These are phyloP conservation scores for Moringa oleifera DNA, from an alignment of 345 rosid species.

Conservation along the genomic window DNA sequence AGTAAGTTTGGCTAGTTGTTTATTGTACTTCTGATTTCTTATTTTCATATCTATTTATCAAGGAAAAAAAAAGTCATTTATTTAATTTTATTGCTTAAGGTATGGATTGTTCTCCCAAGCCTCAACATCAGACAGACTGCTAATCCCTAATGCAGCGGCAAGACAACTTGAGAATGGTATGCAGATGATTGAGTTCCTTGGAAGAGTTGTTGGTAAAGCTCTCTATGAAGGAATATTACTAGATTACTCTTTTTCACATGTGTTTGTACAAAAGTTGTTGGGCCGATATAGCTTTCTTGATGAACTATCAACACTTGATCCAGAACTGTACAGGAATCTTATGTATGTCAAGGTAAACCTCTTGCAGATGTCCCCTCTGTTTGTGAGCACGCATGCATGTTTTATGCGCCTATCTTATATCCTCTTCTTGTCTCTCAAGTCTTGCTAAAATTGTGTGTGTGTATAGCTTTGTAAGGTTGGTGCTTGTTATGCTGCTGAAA, in stretches of 20 bases:
- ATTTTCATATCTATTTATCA: slow-evolving; percentile 9
- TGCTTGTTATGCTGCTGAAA: too few species aligned
- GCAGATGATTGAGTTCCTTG: slow-evolving; percentile 95
- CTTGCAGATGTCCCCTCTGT: slow-evolving; percentile 6
- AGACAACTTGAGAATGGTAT: slow-evolving; percentile 77
- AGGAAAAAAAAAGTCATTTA: slow-evolving; percentile 1
- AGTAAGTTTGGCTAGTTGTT: slow-evolving; percentile 49
- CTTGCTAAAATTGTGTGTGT: not conserved
- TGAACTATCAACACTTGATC: slow-evolving; percentile 95
- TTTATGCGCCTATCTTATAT: not conserved
- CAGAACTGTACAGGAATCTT: slow-evolving; percentile 83
- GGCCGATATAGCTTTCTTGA: slow-evolving; percentile 97
- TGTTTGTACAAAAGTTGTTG: slow-evolving; percentile 85
- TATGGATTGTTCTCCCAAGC: slow-evolving; percentile 90
- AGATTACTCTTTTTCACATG: slow-evolving; percentile 90
- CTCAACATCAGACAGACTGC: slow-evolving; percentile 72
- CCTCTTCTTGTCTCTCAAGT: slow-evolving; percentile 3
- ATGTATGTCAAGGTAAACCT: slow-evolving; percentile 91
- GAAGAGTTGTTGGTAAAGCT: slow-evolving; percentile 97
- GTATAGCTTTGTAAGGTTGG: too few species aligned
- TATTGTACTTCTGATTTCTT: slow-evolving; percentile 9
- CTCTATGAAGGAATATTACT: slow-evolving; percentile 92
- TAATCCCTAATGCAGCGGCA: slow-evolving; percentile 86
- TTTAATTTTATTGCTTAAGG: slow-evolving; percentile 34
- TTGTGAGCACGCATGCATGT: slow-evolving; percentile 3